Conservation (phyloP, 108 stramenopile genomes). For the Cyclotella atomus region DNA sequence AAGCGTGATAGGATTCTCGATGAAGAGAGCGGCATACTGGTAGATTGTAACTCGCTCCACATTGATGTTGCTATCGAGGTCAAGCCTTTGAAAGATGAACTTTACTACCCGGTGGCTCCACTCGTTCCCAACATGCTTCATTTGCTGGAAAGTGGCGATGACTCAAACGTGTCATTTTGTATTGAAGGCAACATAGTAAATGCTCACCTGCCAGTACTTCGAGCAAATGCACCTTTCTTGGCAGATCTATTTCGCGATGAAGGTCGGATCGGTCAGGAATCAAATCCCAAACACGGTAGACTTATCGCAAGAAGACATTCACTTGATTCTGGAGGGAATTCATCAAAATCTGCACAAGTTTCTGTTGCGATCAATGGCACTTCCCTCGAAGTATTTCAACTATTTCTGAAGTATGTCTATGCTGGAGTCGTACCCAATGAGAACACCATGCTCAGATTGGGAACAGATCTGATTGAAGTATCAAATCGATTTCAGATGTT, state of each 20-base stretch:
- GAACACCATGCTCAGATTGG: not conserved
- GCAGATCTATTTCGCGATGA: not conserved
- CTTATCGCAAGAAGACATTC: too few relatives aligned
- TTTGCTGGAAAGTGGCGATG: slow-evolving; percentile 6
- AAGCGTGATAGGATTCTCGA: not conserved
- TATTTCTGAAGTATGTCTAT: slow-evolving; percentile 13
- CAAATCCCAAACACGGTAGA: too few relatives aligned
- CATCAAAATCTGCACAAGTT: not conserved
- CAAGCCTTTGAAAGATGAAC: not conserved
- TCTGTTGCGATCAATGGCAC: not conserved
- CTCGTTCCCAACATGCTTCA: not conserved
- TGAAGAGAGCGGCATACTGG: not conserved
- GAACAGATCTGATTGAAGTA: slow-evolving; percentile 11
- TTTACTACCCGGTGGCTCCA: not conserved
- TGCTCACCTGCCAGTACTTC: slow-evolving; percentile 1
- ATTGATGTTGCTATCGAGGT: slow-evolving; percentile 1
- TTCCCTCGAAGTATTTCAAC: slow-evolving; percentile 1
- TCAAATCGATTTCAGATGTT: slow-evolving; percentile 1
- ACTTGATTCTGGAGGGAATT: not conserved
- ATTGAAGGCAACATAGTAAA: not conserved
- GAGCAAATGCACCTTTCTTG: slow-evolving; percentile 4
- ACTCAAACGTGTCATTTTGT: not conserved
- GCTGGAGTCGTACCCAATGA: not conserved
- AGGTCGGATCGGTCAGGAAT: too few relatives aligned
- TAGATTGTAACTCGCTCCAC: not conserved